These are phyloP conservation scores for Fusarium equiseti DNA, from an alignment of 2,329 filamentous ascomycete genomes.

Conservation along the genomic window DNA sequence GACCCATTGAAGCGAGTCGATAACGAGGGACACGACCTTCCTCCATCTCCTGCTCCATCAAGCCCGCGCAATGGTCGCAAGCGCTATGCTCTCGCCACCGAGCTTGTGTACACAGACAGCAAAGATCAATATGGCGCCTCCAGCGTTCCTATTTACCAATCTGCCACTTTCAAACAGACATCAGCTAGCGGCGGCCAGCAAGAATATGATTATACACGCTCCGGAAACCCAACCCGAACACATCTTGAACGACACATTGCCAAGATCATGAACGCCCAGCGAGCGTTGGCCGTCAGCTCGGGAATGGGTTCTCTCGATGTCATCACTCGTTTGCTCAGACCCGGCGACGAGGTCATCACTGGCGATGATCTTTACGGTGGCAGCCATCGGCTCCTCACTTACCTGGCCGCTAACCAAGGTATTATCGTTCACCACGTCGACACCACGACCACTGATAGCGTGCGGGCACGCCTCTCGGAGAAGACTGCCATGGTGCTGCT, in stretches of 20 bases:
- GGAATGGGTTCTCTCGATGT: conserved; percentile 98
- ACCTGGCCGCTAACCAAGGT: conserved; percentile 87
- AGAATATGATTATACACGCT: conserved; percentile 98
- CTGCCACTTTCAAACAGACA: conserved; percentile 96
- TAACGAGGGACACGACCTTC: conserved; percentile 84
- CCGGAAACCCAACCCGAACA: conserved; percentile 94
- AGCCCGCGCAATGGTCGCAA: conserved; percentile 84
- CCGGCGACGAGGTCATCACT: conserved; percentile 96
- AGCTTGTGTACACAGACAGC: conserved; percentile 95
- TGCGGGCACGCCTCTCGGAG: conserved; percentile 74
- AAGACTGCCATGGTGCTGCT: conserved; percentile 97
- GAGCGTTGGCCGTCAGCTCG: conserved; percentile 92
- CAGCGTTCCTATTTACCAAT: conserved; percentile 98
- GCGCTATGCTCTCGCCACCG: conserved; percentile 93
- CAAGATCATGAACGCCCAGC: conserved; percentile 97
- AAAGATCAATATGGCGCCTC: conserved; percentile 98
- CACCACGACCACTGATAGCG: conserved; percentile 81
- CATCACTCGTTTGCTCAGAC: conserved; percentile 88
- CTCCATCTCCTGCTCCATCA: conserved; percentile 92
- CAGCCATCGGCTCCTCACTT: conserved; percentile 92
- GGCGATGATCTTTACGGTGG: conserved; percentile 98
- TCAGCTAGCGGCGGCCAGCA: conserved; percentile 80
- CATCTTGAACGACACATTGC: conserved; percentile 96
- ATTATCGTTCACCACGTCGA: conserved; percentile 97
- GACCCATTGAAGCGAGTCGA: conserved; percentile 72